These are phyloP conservation scores for Debaryomyces nepalensis DNA, from an alignment of 1,139 yeast species.

Conservation along the genomic window DNA sequence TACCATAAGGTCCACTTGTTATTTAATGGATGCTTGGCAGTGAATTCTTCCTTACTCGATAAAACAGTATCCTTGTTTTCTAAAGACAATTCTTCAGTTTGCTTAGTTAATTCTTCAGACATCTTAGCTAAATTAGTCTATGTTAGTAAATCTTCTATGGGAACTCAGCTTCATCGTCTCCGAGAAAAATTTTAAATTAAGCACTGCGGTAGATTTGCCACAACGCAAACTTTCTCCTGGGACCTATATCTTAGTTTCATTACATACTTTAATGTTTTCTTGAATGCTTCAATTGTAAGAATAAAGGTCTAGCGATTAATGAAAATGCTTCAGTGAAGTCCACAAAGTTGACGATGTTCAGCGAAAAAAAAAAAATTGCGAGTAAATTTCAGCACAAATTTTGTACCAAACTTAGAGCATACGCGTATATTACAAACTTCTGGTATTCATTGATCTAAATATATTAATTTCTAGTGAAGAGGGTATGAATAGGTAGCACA, in stretches of 20 bases:
- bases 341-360: constrained; percentile 30
- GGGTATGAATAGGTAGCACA: not conserved
- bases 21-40: constrained; percentile 88
- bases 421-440: constrained; percentile 12
- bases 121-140: constrained; percentile 25
- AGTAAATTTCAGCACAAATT: constrained; percentile 26
- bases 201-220: not conserved
- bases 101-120: constrained; percentile 59
- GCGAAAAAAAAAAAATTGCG: constrained; percentile 28
- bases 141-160: constrained; percentile 9
- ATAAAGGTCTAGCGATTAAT: constrained; percentile 5
- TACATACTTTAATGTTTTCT: constrained; percentile 6
- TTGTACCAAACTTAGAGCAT: not conserved
- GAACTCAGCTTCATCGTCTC: not conserved
- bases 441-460: not conserved
- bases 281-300: constrained; percentile 6
- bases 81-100: constrained; percentile 58
- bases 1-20: constrained; percentile 98
- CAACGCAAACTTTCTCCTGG: not conserved
- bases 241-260: too few species aligned
- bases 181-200: constrained; percentile 22
- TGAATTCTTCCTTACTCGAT: constrained; percentile 69
- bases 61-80: constrained; percentile 61
- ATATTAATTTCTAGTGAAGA: not conserved
- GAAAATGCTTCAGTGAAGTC: constrained; percentile 11